Percentiles rank a stretch among this genome's conserved stretches.
These are phyloP conservation scores for Effrenium voratum DNA, from an alignment of 73 alveolate genomes.

Conservation along the genomic window DNA sequence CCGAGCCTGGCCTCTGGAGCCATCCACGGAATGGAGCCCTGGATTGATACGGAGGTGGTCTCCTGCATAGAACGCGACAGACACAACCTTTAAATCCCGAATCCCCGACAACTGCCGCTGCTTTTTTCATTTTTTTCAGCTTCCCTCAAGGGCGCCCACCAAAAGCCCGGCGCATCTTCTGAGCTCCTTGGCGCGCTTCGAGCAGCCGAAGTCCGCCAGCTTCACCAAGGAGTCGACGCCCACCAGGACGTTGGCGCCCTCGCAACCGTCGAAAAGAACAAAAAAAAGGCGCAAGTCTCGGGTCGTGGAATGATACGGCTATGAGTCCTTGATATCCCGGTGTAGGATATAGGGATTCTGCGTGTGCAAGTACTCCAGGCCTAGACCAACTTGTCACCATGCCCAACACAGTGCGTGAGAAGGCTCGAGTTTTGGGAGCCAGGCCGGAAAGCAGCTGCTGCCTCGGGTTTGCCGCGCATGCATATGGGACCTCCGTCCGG, in stretches of 20 bases:
- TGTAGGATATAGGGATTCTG: slow-evolving; percentile 87
- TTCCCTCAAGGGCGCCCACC: no score
- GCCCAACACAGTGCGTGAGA: no score
- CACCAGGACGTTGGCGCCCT: slow-evolving; percentile 94
- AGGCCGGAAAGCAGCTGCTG: slow-evolving; percentile 66
- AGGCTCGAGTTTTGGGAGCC: neutral
- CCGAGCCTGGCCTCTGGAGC: slow-evolving; percentile 68
- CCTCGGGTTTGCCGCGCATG: neutral
- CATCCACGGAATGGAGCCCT: slow-evolving; percentile 94
- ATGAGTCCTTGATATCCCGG: slow-evolving; percentile 75
- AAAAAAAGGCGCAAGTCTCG: neutral
- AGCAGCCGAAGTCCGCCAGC: slow-evolving; percentile 93
- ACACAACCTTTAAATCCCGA: no score
- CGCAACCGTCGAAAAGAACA: neutral
- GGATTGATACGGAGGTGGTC: slow-evolving; percentile 51
- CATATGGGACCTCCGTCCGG: neutral
- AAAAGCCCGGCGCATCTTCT: no score
- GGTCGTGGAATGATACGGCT: neutral
- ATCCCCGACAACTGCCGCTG: no score
- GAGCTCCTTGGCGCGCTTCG: slow-evolving; percentile 84
- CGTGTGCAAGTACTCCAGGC: slow-evolving; percentile 90
- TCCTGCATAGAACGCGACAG: slow-evolving; percentile 22
- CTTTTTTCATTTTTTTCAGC: no score
- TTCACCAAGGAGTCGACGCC: slow-evolving; percentile 75
- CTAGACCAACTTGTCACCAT: no score